Conservation (phyloP, 1,139 yeast species). For the Hyphopichia burtonii region DNA sequence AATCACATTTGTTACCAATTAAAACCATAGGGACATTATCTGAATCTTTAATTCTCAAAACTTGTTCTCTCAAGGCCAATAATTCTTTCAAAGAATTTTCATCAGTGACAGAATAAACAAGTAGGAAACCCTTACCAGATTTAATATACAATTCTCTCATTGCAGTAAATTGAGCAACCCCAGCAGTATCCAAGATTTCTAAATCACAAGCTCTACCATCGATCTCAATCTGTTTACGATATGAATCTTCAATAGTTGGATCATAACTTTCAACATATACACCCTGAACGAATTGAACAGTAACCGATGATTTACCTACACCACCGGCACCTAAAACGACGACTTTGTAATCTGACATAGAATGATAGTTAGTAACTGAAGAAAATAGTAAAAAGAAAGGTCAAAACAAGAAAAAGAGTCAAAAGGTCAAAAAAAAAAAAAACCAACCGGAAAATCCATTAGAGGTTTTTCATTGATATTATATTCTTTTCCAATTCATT, state of each 20-base stretch:
- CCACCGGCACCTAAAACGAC: constrained; percentile 56
- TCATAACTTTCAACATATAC: constrained; percentile 53
- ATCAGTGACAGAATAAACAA: constrained; percentile 90
- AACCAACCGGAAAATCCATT: neutral
- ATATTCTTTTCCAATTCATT: too few species aligned
- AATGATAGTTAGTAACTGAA: neutral
- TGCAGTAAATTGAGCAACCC: constrained; percentile 54
- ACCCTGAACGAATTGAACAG: constrained; percentile 53
- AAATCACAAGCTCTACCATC: constrained; percentile 91
- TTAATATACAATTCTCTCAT: constrained; percentile 76
- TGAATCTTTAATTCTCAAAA: constrained; percentile 81
- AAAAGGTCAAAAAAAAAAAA: neutral
- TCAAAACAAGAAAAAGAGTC: neutral
- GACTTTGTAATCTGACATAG: constrained; percentile 38
- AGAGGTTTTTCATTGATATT: too few species aligned
- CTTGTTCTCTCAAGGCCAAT: constrained; percentile 82
- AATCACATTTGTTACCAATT: constrained; percentile 86
- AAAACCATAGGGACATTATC: constrained; percentile 79
- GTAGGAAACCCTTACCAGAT: constrained; percentile 79
- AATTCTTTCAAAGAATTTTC: constrained; percentile 81
- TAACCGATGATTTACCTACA: constrained; percentile 51
- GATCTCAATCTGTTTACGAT: constrained; percentile 86
- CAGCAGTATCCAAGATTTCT: constrained; percentile 57
- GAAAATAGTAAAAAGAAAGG: neutral
- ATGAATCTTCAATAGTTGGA: constrained; percentile 65